These are phyloP conservation scores for Brassica nigra DNA, from an alignment of 345 rosid genomes.

Conservation along the genomic window DNA sequence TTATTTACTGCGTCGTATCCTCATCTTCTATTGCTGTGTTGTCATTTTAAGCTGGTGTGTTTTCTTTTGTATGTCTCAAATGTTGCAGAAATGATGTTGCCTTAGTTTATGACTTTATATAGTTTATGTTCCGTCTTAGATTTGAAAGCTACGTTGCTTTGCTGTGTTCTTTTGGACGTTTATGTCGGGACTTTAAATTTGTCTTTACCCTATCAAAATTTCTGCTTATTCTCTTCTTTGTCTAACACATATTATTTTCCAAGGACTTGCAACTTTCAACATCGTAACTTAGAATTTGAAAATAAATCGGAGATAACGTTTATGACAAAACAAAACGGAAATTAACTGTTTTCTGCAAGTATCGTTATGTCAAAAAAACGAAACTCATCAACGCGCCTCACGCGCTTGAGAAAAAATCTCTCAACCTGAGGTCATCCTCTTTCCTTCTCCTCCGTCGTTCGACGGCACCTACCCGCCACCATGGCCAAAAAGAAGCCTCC, in stretches of 20 bases:
- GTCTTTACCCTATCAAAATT: constrained; percentile 29
- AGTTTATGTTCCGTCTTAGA: constrained; percentile 16
- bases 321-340: too few relatives aligned
- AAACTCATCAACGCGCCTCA: too few relatives aligned
- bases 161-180: constrained; percentile 14
- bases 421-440: too few relatives aligned
- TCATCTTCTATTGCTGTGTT: constrained; percentile 2
- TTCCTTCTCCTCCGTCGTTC: too few relatives aligned
- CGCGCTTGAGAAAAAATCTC: too few relatives aligned
- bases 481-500: too few relatives aligned
- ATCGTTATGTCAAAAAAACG: too few relatives aligned
- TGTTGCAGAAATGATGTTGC: constrained; percentile 28
- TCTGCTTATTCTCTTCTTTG: constrained; percentile 8
- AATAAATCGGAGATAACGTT: too few relatives aligned
- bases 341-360: too few relatives aligned
- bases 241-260: neutral
- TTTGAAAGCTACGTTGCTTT: constrained; percentile 37
- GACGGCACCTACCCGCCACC: too few relatives aligned
- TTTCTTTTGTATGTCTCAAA: too few relatives aligned
- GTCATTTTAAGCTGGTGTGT: too few relatives aligned
- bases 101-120: constrained; percentile 30
- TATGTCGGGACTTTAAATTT: constrained; percentile 28
- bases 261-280: constrained; percentile 23
- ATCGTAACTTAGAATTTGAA: constrained; percentile 18
- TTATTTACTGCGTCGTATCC: constrained; percentile 11